Conservation (phyloP, 805 yeast species). For the Metschnikowia kofuensis region DNA sequence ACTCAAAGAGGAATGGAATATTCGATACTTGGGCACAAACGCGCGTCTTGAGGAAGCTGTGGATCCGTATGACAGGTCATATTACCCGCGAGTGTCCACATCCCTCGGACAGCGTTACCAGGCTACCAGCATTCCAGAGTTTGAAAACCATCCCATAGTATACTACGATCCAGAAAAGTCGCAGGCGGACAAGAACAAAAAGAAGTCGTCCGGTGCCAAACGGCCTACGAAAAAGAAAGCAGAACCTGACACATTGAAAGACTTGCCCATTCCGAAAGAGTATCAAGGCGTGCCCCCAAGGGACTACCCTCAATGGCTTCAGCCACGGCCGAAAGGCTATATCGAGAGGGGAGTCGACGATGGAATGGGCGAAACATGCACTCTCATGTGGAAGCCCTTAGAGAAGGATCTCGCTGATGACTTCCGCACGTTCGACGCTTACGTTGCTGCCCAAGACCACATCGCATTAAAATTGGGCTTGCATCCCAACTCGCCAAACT, state of each 20-base stretch:
- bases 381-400: constrained; percentile 64
- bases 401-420: constrained; percentile 23
- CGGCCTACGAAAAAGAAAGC: constrained; percentile 17
- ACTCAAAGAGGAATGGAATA: constrained; percentile 73
- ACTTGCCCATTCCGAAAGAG: constrained; percentile 47
- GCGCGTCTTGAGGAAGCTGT: constrained; percentile 72
- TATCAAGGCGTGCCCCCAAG: constrained; percentile 37
- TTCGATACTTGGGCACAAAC: constrained; percentile 74
- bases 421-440: constrained; percentile 47
- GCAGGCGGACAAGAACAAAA: constrained; percentile 6
- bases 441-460: constrained; percentile 51
- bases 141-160: constrained; percentile 58
- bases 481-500: constrained; percentile 70
- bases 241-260: constrained; percentile 20
- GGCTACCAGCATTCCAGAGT: constrained; percentile 60
- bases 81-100: constrained; percentile 78
- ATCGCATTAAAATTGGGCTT: constrained; percentile 56
- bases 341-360: constrained; percentile 79
- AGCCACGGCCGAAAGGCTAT: constrained; percentile 75
- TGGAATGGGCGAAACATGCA: constrained; percentile 47
- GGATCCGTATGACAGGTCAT: constrained; percentile 67
- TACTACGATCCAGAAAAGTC: constrained; percentile 51
- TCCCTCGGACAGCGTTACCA: constrained; percentile 74
- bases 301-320: constrained; percentile 72
- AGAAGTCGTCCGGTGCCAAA: constrained; percentile 12